phyloP scores from a whole-genome alignment of 768 basidiomycete species.

The Psilocybe cubensis region DNA sequence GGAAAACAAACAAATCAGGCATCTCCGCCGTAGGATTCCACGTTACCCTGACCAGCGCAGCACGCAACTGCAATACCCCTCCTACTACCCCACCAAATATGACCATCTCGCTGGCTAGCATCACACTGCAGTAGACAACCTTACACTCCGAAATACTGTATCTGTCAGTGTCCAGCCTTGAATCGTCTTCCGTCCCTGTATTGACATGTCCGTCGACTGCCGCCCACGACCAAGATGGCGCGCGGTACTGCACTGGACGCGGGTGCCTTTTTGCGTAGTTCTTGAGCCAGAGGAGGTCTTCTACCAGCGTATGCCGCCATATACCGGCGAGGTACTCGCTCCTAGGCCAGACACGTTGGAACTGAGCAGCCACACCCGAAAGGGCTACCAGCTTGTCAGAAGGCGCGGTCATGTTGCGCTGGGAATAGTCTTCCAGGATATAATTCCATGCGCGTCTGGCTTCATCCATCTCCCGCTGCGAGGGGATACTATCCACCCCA shows the following conservation, averaged over 20 bases:
- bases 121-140: conserved; percentile 6
- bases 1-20: background rate
- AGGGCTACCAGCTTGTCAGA: conserved; percentile 3
- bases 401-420: background rate
- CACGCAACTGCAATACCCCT: background rate
- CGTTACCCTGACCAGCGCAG: background rate
- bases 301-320: background rate
- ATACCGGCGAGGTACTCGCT: background rate
- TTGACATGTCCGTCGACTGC: conserved; percentile 3
- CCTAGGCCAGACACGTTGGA: background rate
- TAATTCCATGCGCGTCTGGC: background rate
- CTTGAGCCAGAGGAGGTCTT: conserved; percentile 8
- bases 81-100: conserved; percentile 1
- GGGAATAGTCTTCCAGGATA: background rate
- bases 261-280: background rate
- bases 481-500: background rate
- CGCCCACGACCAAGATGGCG: conserved; percentile 14
- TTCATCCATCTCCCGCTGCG: background rate
- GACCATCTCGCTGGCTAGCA: background rate
- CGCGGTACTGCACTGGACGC: conserved; percentile 3
- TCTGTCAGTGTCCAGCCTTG: background rate
- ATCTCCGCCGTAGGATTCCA: background rate
- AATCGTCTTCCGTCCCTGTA: background rate
- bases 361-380: background rate
- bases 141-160: background rate